Evolutionary conservation across 192 early-diverging fungal genomes (phyloP).

Genomic region (Coemansia sp.): DNA sequence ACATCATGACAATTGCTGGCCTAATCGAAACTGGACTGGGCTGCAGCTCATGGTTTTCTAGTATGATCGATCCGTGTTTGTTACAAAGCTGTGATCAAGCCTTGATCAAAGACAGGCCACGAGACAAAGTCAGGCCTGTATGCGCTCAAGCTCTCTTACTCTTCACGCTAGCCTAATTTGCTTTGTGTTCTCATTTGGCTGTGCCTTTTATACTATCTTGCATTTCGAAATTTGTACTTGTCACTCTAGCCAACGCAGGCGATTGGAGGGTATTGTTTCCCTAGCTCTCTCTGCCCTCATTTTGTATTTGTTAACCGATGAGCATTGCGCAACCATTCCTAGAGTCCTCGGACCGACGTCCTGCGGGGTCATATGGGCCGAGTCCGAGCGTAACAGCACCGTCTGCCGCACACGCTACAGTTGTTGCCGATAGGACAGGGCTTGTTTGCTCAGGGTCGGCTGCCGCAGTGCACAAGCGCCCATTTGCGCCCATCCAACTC

Average conservation of each 20-base stretch:
- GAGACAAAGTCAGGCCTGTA: background rate
- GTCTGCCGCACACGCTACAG: background rate
- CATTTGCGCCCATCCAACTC: constrained; percentile 34
- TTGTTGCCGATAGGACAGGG: background rate
- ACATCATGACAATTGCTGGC: background rate
- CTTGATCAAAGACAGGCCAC: constrained; percentile 1
- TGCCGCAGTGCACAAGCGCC: constrained; percentile 37
- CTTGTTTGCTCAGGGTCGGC: background rate
- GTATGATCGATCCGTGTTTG: background rate
- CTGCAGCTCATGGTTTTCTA: background rate
- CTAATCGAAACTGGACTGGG: background rate
- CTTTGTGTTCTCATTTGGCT: background rate
- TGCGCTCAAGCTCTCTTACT: background rate
- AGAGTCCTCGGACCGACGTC: background rate
- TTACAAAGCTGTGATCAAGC: background rate
- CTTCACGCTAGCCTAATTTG: background rate
- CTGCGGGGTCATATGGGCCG: background rate
- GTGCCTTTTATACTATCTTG: background rate
- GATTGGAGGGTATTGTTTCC: background rate
- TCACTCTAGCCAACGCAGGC: constrained; percentile 6
- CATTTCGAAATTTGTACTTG: background rate
- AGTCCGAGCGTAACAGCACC: background rate
- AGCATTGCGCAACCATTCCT: constrained; percentile 1
- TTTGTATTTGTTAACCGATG: constrained; percentile 1
- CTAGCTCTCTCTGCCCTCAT: background rate